A percentile compares a stretch with the other conserved stretches of the same genome.
Conservation (phyloP, 768 basidiomycete genomes). For the Suillus plorans region DNA sequence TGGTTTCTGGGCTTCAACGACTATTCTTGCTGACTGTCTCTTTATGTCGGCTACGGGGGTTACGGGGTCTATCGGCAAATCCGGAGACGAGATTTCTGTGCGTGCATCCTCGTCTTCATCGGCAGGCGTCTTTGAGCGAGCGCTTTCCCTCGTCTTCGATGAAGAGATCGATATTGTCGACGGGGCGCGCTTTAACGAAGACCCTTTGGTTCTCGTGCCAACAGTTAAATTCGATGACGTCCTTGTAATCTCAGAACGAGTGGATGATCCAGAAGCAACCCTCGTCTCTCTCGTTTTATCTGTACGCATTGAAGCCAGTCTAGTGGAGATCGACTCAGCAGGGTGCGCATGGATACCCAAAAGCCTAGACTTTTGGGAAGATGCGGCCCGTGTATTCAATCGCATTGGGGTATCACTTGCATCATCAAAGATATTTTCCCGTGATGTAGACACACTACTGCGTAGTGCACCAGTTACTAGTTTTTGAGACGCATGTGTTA, state of each 20-base stretch:
- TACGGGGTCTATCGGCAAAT: constrained; percentile 30
- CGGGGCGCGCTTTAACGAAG: background rate
- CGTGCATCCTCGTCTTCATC: constrained; percentile 9
- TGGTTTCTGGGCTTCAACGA: background rate
- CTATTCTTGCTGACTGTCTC: constrained; percentile 17
- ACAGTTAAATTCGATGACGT: background rate
- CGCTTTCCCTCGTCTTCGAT: background rate
- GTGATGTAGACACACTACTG: background rate
- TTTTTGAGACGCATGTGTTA: background rate
- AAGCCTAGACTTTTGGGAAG: background rate
- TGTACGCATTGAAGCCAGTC: background rate
- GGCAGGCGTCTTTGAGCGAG: constrained; percentile 17
- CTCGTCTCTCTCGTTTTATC: background rate
- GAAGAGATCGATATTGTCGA: constrained; percentile 4
- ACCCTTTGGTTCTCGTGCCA: background rate
- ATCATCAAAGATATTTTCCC: constrained; percentile 2
- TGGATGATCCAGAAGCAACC: constrained; percentile 1
- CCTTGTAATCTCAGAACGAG: background rate
- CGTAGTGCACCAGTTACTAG: background rate
- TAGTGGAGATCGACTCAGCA: background rate
- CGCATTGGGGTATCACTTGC: background rate
- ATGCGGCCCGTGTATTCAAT: background rate
- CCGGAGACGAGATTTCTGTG: constrained; percentile 27
- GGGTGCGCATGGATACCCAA: background rate
- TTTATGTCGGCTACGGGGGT: constrained; percentile 31